These are phyloP conservation scores for Cyberlindnera nakhonratchasimensis DNA, from an alignment of 805 yeast genomes.

Conservation along the genomic window DNA sequence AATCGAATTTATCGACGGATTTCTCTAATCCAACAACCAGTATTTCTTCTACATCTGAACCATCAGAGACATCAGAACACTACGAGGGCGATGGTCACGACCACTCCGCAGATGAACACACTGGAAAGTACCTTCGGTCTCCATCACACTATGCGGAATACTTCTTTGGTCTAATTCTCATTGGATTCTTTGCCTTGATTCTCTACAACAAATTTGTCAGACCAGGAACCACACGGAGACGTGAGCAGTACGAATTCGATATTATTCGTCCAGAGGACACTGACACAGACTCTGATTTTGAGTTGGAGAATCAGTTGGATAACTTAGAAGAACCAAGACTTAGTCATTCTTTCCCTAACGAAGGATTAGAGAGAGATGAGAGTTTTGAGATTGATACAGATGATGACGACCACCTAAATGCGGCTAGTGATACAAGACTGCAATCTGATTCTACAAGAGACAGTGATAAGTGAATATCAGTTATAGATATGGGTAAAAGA, in stretches of 20 bases:
- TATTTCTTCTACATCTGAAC: conserved; percentile 6
- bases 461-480: too few species aligned
- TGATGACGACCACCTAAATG: conserved; percentile 5
- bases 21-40: neutral
- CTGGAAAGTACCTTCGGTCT: conserved; percentile 36
- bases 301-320: conserved; percentile 63
- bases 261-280: conserved; percentile 46
- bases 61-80: conserved; percentile 8
- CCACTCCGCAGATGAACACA: conserved; percentile 32
- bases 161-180: conserved; percentile 52
- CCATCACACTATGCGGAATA: conserved; percentile 54
- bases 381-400: conserved; percentile 22
- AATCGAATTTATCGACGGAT: neutral
- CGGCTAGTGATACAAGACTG: conserved; percentile 3
- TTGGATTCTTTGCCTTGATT: conserved; percentile 51
- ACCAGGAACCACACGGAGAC: conserved; percentile 40
- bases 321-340: conserved; percentile 12
- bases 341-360: conserved; percentile 7
- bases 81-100: conserved; percentile 25
- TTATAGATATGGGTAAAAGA: too few species aligned
- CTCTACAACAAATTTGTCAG: conserved; percentile 40
- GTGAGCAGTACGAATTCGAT: conserved; percentile 34
- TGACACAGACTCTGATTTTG: conserved; percentile 70
- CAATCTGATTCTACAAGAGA: too few species aligned
- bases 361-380: conserved; percentile 15